phyloP scores from a whole-genome alignment of 225 moss, liverwort and hornwort genomes.

The Climacium dendroides region DNA sequence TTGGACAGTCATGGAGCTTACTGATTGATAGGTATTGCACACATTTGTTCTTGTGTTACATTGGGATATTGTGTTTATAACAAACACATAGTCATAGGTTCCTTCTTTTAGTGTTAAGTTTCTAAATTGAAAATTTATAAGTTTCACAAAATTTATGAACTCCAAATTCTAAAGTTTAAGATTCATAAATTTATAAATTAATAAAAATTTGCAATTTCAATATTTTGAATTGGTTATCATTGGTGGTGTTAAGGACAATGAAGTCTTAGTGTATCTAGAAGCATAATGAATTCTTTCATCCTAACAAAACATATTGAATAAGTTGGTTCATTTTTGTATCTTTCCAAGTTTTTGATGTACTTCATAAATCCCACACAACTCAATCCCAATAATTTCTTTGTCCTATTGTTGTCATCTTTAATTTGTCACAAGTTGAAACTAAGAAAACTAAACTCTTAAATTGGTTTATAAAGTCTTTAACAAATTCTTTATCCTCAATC shows the following conservation, averaged over 20 bases:
- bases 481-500: not conserved
- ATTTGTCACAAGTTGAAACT: not conserved
- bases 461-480: not conserved
- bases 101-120: not conserved
- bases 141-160: not conserved
- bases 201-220: not conserved
- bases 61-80: not conserved
- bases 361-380: accelerated
- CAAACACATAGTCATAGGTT: not conserved
- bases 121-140: not conserved
- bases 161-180: too few species aligned
- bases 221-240: not conserved
- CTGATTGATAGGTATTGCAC: not conserved
- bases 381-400: accelerated
- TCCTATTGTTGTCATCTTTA: accelerated
- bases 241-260: accelerated
- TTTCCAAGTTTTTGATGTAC: not conserved
- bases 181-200: too few species aligned
- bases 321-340: not conserved
- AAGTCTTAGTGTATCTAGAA: not conserved
- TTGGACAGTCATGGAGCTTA: accelerated
- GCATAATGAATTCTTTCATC: not conserved
- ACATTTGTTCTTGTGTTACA: not conserved
- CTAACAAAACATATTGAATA: not conserved
- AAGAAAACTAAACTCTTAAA: not conserved